These are phyloP conservation scores for Kwoniella shandongensis DNA, from an alignment of 768 basidiomycete genomes.

Conservation along the genomic window DNA sequence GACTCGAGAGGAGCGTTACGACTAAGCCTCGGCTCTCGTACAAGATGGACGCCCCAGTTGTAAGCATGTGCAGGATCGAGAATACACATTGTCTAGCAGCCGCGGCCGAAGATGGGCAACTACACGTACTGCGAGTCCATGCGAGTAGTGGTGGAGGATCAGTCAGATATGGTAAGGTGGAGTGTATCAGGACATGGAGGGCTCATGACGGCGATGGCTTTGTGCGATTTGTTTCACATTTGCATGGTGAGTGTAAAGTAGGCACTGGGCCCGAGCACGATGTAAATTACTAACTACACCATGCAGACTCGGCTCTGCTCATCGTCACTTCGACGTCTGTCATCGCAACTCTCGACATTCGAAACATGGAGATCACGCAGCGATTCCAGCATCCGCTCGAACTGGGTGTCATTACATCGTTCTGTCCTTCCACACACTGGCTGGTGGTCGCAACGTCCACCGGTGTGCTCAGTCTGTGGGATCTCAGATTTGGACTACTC, in stretches of 20 bases:
- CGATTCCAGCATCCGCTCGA: conserved; percentile 81
- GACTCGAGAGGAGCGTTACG: conserved; percentile 91
- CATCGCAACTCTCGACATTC: conserved; percentile 75
- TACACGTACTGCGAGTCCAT: conserved; percentile 50
- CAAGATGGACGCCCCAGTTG: conserved; percentile 65
- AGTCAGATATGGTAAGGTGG: conserved; percentile 43
- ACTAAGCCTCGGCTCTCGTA: conserved; percentile 62
- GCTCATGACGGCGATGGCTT: conserved; percentile 27
- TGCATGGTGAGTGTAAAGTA: conserved; percentile 35
- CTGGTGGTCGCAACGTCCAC: conserved; percentile 80
- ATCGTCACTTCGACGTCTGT: conserved; percentile 79
- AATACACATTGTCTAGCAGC: conserved; percentile 53
- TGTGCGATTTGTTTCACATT: conserved; percentile 28
- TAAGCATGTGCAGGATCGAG: conserved; percentile 76
- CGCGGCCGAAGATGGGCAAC: conserved; percentile 36
- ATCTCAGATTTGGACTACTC: conserved; percentile 85
- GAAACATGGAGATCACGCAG: conserved; percentile 74
- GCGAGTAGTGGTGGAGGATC: conserved; percentile 21
- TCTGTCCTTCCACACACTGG: conserved; percentile 84
- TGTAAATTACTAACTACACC: conserved; percentile 1
- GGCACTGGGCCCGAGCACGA: too few relatives aligned
- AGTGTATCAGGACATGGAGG: conserved; percentile 39
- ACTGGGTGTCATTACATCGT: conserved; percentile 77
- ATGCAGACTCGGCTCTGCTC: conserved; percentile 71
- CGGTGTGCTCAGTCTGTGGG: conserved; percentile 87